phyloP scores from a whole-genome alignment of 495 filamentous ascomycete genomes.

The Talaromyces ruber region DNA sequence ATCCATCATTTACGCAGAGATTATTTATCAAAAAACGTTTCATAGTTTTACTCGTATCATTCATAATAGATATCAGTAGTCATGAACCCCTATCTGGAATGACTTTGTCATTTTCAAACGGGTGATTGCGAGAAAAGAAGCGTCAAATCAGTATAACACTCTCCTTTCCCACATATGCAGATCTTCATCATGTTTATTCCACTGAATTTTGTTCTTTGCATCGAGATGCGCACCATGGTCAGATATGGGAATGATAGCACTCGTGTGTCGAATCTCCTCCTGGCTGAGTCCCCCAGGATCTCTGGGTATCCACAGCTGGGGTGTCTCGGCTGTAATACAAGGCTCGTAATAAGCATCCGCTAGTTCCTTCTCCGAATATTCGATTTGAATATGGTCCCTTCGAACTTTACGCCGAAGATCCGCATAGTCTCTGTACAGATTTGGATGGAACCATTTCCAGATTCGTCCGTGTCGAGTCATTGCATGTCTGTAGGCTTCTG shows the following conservation, averaged over 20 bases:
- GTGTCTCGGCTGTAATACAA: slow-evolving; percentile 49
- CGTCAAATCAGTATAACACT: slow-evolving; percentile 22
- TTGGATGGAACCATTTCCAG: slow-evolving; percentile 67
- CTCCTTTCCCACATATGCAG: slow-evolving; percentile 32
- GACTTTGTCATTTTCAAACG: background rate
- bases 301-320: slow-evolving; percentile 60
- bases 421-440: slow-evolving; percentile 63
- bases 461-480: slow-evolving; percentile 23
- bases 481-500: slow-evolving; percentile 9
- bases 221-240: slow-evolving; percentile 60
- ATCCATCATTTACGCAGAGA: background rate
- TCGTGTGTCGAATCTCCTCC: slow-evolving; percentile 53
- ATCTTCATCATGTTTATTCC: slow-evolving; percentile 40
- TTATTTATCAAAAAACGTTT: background rate
- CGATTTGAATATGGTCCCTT: slow-evolving; percentile 38
- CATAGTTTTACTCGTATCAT: background rate
- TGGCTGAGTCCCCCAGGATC: slow-evolving; percentile 56
- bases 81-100: background rate
- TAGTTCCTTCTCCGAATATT: slow-evolving; percentile 47
- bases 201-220: slow-evolving; percentile 51
- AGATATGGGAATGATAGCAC: slow-evolving; percentile 43
- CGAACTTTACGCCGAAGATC: slow-evolving; percentile 63
- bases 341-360: slow-evolving; percentile 58
- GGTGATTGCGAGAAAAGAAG: background rate
- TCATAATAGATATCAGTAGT: background rate